Evolutionary conservation across 1,139 yeast genomes (phyloP), one percentile per base, ranked within the genome.

Genomic region (Nakaseomyces nivariensis): DNA sequence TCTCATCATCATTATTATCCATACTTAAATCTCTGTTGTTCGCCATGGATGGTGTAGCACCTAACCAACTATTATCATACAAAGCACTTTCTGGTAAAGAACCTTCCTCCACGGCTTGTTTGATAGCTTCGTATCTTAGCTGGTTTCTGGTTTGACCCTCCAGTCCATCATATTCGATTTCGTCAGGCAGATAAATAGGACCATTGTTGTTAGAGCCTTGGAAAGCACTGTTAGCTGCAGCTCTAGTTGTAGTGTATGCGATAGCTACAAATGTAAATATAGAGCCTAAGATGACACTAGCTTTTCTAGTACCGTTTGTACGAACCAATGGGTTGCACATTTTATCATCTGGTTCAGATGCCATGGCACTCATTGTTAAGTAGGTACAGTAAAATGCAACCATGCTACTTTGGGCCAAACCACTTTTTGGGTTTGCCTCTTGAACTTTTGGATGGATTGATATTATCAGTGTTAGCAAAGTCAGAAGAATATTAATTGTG

Each of bases 161-260:
- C 11, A 77, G 66, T 33, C 74, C 71, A 41, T 66, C 69, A 54
- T 67, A 67, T 54, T 65, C 67, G 41, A 68, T 62, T 26, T 68
- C 69, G 33, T 68, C 68, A 25, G 62, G 63, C 34, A 66, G 51
- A 33, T 54, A 60, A 13, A 66, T 61, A 10, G 61, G 52, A 11
- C 69, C 68, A 37, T 58, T 58, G 32, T 46, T 46, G 25, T 38
- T 47, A 1, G 59, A 57, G 17, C 61, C 62, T 45, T 67, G 69
- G 58, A 84, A 82, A 1, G 88, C 87, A 7, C 87, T 77, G 55
- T 81, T 71, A 0, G 90, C 88, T 4, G 98, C 97, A 0, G 98
- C 98, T 56, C 97, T 78, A 1, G 97, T 89, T 0, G 99, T 92
- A 1, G 98, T 92, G 66, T 94, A 94, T 0, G 97, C 97, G 55